Evolutionary conservation across 1,284 basidiomycete genomes (phyloP).

Genomic region (Boletus sp.): DNA sequence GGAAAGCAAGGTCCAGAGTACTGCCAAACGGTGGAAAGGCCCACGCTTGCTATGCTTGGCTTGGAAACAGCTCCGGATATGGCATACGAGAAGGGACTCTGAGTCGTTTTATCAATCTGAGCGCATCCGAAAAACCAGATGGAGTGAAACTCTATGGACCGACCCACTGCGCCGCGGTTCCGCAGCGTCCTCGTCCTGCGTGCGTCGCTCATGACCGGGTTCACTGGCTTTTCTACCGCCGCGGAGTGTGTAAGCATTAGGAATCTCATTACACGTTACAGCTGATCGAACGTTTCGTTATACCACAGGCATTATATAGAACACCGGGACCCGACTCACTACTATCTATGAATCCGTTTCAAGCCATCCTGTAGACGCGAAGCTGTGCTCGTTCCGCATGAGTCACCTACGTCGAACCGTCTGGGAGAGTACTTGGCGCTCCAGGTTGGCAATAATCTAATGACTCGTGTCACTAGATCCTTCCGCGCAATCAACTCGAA

Average conservation of each 20-base stretch:
- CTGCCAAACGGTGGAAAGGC: no score
- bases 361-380: neutral
- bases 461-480: neutral
- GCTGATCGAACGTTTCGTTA: neutral
- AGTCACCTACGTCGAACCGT: neutral
- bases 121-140: no score
- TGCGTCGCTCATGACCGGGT: no score
- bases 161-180: neutral
- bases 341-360: neutral
- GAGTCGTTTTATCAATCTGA: no score
- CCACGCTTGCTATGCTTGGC: no score
- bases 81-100: neutral
- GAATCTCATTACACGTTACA: no score
- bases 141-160: neutral
- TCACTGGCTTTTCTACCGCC: no score
- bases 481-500: neutral
- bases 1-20: neutral
- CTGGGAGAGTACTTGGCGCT: neutral
- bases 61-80: neutral
- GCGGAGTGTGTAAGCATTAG: no score
- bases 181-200: neutral
- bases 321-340: neutral
- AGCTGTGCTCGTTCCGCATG: neutral
- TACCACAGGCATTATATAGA: neutral
- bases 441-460: no score